Evolutionary conservation across 371 early-diverging fungal genomes (phyloP).

Genomic region (Mortierella sp.): DNA sequence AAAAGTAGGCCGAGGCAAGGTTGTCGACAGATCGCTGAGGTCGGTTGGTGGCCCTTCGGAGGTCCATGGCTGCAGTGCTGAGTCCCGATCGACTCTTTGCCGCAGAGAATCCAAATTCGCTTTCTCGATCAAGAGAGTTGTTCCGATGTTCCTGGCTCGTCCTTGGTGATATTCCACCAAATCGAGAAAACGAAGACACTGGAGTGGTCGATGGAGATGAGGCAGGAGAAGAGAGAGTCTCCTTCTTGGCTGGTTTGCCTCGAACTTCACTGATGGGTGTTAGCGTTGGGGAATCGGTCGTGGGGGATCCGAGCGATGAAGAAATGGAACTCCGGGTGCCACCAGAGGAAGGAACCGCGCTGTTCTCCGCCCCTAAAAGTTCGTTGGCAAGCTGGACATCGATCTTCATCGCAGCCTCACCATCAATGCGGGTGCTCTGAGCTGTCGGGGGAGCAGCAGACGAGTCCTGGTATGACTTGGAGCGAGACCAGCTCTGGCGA

Average conservation of each 20-base stretch:
- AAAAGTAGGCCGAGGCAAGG: conserved; percentile 39
- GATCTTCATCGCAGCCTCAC: conserved; percentile 8
- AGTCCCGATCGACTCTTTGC: conserved; percentile 26
- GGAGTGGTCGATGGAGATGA: conserved; percentile 13
- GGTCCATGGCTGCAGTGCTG: conserved; percentile 41
- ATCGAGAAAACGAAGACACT: not conserved
- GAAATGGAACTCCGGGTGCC: conserved; percentile 25
- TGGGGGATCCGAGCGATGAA: conserved; percentile 31
- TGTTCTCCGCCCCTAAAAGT: not conserved
- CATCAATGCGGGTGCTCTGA: not conserved
- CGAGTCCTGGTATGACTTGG: conserved; percentile 48
- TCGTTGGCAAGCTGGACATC: conserved; percentile 33
- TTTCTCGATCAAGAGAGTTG: conserved; percentile 31
- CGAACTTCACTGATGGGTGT: conserved; percentile 10
- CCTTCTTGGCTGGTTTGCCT: not conserved
- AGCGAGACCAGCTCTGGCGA: conserved; percentile 46
- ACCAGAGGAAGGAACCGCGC: conserved; percentile 7
- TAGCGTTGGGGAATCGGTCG: conserved; percentile 20
- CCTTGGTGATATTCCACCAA: conserved; percentile 16
- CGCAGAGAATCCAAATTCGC: not conserved
- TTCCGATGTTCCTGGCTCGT: conserved; percentile 5
- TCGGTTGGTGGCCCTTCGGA: conserved; percentile 24
- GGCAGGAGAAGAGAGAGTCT: not conserved
- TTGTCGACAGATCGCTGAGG: conserved; percentile 46
- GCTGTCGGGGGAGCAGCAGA: conserved; percentile 15